Evolutionary conservation across 2,329 filamentous ascomycete genomes (phyloP).

Genomic region (Lasiodiplodia sp.): DNA sequence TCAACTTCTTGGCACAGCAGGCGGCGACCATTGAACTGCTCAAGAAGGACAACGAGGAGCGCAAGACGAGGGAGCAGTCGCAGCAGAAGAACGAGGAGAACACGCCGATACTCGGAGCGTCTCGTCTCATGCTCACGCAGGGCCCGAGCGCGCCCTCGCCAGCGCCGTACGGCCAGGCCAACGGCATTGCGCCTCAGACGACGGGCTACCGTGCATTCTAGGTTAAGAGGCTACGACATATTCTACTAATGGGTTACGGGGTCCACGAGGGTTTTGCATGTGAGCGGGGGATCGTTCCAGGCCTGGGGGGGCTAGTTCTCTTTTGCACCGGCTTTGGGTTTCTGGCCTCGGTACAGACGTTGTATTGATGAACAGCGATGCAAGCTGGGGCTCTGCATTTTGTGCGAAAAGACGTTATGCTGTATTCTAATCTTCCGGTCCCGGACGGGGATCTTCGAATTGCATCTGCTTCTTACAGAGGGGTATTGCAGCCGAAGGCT

Average conservation of each 20-base stretch:
- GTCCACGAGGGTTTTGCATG: conserved; percentile 24
- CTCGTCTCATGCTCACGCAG: conserved; percentile 93
- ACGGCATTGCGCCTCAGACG: conserved; percentile 87
- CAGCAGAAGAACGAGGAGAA: conserved; percentile 92
- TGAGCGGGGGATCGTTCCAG: conserved; percentile 8
- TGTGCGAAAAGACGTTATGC: conserved; percentile 28
- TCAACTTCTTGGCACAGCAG: conserved; percentile 95
- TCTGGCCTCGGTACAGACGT: conserved; percentile 21
- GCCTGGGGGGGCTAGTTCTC: conserved; percentile 12
- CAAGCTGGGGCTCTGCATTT: conserved; percentile 25
- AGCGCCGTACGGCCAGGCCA: conserved; percentile 77
- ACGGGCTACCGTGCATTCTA: conserved; percentile 64
- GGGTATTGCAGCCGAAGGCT: no score
- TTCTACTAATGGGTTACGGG: conserved; percentile 27
- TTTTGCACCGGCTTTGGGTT: conserved; percentile 14
- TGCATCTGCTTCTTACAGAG: conserved; percentile 17
- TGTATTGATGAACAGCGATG: conserved; percentile 29
- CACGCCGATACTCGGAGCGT: conserved; percentile 88
- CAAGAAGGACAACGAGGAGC: conserved; percentile 95
- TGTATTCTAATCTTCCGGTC: conserved; percentile 29
- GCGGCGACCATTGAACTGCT: conserved; percentile 82
- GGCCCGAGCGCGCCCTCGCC: conserved; percentile 73
- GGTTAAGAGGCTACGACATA: conserved; percentile 25
- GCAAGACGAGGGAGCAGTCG: conserved; percentile 73
- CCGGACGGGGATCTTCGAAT: conserved; percentile 11